Evolutionary conservation across 176 grass and related monocot genomes (phyloP), one percentile per base, ranked within the genome.

Genomic region (Ampelocalamus luodianensis): DNA sequence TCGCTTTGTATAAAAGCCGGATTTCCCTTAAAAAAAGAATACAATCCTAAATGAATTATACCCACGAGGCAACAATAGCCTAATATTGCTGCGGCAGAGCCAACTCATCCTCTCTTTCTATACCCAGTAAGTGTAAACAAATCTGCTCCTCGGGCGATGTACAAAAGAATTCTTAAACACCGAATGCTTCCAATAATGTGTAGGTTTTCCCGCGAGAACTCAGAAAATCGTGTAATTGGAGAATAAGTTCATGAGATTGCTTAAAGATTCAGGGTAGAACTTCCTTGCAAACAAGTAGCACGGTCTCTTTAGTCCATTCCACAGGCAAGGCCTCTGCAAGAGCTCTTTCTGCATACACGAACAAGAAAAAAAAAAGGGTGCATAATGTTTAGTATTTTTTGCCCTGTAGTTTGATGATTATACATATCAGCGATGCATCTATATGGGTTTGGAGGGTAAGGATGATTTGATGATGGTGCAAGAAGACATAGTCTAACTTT

Each of bases 231-330:
- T 91, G 64, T 91, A 91, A 60, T 85, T 91, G 17, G 86, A 91
- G 86, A 91, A 92, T 62, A 92, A 42, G 34, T 76, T 65, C 79
- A 89, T n/a, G 48, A 91, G 80, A 67, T 92, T 89, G 22, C 77
- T 58, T 37, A 84, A 79, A 66, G 80, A 16, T 85, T 91, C 90
- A 42, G 90, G 90, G 17, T 85, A 88, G 80, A 91, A 91, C 62
- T 88, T 91, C 77, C 90, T 87, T 23, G 82, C 90, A 88, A 91
- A 91, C 45, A 91, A 81, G 63, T 88, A 91, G 55, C 90, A 91
- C n/a, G 90, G 85, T 77, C 90, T 83, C 86, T 88, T 85, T 36
- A 82, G 72, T 71, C 90, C 90, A 77, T 91, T 91, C 86, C 90
- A 91, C 72, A 85, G 18, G 68, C 90, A 91, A 85, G 90, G 90